These are phyloP conservation scores for Brettanomyces anomalus DNA, from an alignment of 805 yeast genomes.

Conservation along the genomic window DNA sequence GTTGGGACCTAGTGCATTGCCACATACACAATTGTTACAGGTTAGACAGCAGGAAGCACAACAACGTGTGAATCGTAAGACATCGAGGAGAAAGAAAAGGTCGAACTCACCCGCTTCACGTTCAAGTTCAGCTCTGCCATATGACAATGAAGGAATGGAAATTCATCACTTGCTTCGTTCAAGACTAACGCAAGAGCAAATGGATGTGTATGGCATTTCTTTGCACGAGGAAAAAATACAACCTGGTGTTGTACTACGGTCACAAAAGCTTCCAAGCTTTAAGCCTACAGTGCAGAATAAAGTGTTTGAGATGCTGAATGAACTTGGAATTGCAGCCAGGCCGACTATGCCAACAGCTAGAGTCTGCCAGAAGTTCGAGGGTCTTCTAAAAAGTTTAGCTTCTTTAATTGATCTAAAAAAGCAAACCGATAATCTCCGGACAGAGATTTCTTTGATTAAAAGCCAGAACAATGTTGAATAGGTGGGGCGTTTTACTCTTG, in stretches of 20 bases:
- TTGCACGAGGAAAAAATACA: conserved; percentile 66
- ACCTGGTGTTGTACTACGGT: conserved; percentile 79
- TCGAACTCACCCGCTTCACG: conserved; percentile 20
- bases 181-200: conserved; percentile 65
- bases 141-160: conserved; percentile 11
- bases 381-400: conserved; percentile 57
- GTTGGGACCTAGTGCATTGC: conserved; percentile 47
- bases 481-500: conserved; percentile 1
- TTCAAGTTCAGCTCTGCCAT: not conserved
- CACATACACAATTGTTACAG: conserved; percentile 29
- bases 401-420: conserved; percentile 75
- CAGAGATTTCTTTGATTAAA: conserved; percentile 53
- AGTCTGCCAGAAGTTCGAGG: conserved; percentile 71
- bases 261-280: conserved; percentile 66
- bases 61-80: not conserved
- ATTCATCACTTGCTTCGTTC: conserved; percentile 33
- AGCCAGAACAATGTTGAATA: conserved; percentile 19
- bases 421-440: conserved; percentile 78
- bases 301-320: conserved; percentile 56
- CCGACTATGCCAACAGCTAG: conserved; percentile 84
- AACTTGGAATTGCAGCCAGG: conserved; percentile 67
- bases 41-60: conserved; percentile 12
- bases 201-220: conserved; percentile 73
- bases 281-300: conserved; percentile 69
- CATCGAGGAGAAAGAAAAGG: conserved; percentile 8